Evolutionary conservation across 306 rosid species (phyloP).

Genomic region (Gastrolobium villosum): DNA sequence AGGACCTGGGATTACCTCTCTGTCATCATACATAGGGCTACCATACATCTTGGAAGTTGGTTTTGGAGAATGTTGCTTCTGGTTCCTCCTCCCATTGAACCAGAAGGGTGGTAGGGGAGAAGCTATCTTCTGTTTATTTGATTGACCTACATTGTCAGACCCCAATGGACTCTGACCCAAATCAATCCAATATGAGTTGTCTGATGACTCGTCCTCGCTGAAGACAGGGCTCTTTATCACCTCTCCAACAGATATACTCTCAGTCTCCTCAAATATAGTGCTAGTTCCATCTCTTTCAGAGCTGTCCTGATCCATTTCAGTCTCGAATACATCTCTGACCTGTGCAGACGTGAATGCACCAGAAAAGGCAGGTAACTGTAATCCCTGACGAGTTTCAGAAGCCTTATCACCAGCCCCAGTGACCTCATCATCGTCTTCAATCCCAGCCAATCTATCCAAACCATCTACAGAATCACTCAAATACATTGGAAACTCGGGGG

Average conservation of each 20-base stretch:
- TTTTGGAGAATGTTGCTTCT: constrained; percentile 70
- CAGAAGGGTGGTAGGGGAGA: constrained; percentile 88
- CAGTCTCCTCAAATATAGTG: constrained; percentile 95
- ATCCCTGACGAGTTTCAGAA: constrained; percentile 69
- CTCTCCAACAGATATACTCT: constrained; percentile 90
- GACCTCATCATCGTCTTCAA: constrained; percentile 70
- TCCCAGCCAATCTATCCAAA: constrained; percentile 74
- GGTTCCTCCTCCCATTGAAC: constrained; percentile 74
- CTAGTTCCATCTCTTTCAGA: constrained; percentile 94
- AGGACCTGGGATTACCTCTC: constrained; percentile 56
- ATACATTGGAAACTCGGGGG: constrained; percentile 90
- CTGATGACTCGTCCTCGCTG: constrained; percentile 96
- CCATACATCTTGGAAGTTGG: constrained; percentile 75
- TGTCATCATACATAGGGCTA: constrained; percentile 84
- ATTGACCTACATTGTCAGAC: constrained; percentile 70
- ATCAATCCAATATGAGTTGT: constrained; percentile 93
- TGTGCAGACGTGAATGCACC: constrained; percentile 91
- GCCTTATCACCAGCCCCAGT: constrained; percentile 59
- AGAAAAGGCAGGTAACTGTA: constrained; percentile 92
- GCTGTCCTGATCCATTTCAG: constrained; percentile 92
- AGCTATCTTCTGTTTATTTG: constrained; percentile 67
- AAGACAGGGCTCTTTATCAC: constrained; percentile 97
- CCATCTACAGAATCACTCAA: constrained; percentile 90
- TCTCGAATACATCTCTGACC: constrained; percentile 93
- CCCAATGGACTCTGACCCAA: constrained; percentile 97